Base-by-base conservation (phyloP, 768 basidiomycete genomes). In the Lactarius sp. region DNA sequence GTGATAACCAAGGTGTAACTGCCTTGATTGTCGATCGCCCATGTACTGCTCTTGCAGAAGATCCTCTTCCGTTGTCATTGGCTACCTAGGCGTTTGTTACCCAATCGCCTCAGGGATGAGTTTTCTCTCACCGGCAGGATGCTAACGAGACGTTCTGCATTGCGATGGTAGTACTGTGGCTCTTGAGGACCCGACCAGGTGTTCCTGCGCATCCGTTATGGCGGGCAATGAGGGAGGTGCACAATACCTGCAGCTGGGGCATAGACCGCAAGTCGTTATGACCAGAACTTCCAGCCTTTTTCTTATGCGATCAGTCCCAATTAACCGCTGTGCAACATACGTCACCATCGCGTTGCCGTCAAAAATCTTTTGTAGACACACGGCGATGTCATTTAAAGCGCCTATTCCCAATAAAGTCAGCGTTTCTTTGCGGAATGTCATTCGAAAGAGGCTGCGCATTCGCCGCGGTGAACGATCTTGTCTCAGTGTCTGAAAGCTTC, bases 1-100 rank as follows among this genome's bases (percentile, higher is more conserved):
- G 27, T 61, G 33, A 20, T 68, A 66, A 18, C 61, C 67, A n/a
- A 68, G 56, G 27, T 52, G 34, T 31, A 68, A 31, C 31, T 66
- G 64, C 37, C 42, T 59, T 27, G 67, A 66, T 9, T 55, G 33
- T 56, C 65, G 65, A 49, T 56, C 22, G 36, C 64, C 64, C 58
- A 52, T 66, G 44, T 68, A 62, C 12, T 66, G 44, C 37, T 68
- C 60, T 52, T 68, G 67, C 50, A 68, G 57, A 41, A 68, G 60
- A 31, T 68, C 67, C 36, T 68, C 67, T 56, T 68, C 66, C 14
- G 67, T 62, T 3, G 61, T 55, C 67, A 68, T 68, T 14, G 59
- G 65, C 67, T 68, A 52, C 18, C 39, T 49, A 59, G 2, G 7
- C 27, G 60, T 65, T 60, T n/a, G 50, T 65, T 47, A 60, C 64